Evolutionary conservation across 371 early-diverging fungal genomes (phyloP).

Genomic region (Mucor mucedo): DNA sequence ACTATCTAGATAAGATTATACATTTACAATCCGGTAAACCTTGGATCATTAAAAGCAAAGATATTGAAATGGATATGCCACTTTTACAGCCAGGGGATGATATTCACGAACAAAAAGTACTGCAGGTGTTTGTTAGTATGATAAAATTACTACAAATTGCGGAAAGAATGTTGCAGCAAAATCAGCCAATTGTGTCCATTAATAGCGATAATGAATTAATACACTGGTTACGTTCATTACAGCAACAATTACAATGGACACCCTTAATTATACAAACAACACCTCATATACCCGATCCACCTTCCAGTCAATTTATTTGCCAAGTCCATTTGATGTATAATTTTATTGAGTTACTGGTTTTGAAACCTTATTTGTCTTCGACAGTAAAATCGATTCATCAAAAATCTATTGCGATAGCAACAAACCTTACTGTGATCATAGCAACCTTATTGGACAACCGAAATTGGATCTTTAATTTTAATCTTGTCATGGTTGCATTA

Average conservation of each 20-base stretch:
- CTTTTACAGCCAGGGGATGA: constrained; percentile 36
- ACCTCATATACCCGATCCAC: constrained; percentile 13
- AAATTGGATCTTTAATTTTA: constrained; percentile 18
- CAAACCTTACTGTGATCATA: constrained; percentile 25
- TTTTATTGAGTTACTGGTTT: constrained; percentile 27
- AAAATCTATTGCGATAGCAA: constrained; percentile 20
- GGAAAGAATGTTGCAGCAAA: constrained; percentile 27
- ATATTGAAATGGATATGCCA: constrained; percentile 39
- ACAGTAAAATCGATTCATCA: constrained; percentile 29
- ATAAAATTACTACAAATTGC: constrained; percentile 35
- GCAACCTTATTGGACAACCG: constrained; percentile 12
- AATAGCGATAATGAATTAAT: constrained; percentile 26
- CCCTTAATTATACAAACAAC: constrained; percentile 12
- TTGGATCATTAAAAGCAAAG: constrained; percentile 32
- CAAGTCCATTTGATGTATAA: constrained; percentile 39
- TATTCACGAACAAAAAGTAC: constrained; percentile 29
- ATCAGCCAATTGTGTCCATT: constrained; percentile 17
- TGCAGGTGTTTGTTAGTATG: constrained; percentile 33
- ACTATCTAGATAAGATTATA: constrained; percentile 34
- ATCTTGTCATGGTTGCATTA: constrained; percentile 13
- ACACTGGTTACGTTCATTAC: constrained; percentile 32
- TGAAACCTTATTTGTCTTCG: constrained; percentile 28
- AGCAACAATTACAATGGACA: constrained; percentile 39
- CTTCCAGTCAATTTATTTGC: constrained; percentile 23
- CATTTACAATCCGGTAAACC: constrained; percentile 31